Conservation (phyloP, 1,139 yeast species). For the Entelexis paramagnoliae region DNA sequence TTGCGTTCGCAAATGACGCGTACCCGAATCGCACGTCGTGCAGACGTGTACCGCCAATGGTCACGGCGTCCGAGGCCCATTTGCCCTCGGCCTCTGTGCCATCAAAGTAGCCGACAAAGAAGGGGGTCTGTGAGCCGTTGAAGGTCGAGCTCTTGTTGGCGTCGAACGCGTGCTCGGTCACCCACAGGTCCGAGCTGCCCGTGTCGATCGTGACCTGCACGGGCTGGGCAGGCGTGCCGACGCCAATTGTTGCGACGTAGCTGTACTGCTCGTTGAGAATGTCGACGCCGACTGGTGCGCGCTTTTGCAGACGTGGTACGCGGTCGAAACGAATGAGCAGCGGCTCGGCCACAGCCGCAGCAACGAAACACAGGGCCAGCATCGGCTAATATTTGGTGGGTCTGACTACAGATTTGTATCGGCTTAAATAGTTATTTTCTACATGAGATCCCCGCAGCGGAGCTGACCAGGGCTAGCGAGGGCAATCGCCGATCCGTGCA, state of each 20-base stretch:
- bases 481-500: no score
- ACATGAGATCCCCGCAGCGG: no score
- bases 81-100: conserved; percentile 11
- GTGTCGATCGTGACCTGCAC: conserved; percentile 31
- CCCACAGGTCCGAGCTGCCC: conserved; percentile 39
- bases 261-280: not conserved
- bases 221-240: conserved; percentile 37
- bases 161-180: conserved; percentile 34
- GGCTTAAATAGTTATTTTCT: no score
- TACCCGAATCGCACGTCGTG: conserved; percentile 28
- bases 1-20: conserved; percentile 12
- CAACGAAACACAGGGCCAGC: not conserved
- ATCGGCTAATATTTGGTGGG: no score
- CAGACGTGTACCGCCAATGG: conserved; percentile 37
- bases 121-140: conserved; percentile 18
- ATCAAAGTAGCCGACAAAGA: conserved; percentile 7
- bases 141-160: conserved; percentile 35
- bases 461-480: no score
- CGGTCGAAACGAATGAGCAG: not conserved
- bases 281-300: not conserved
- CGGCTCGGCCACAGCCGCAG: not conserved
- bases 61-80: conserved; percentile 25
- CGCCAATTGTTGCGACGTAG: conserved; percentile 10
- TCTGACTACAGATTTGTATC: no score
- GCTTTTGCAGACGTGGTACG: not conserved